Evolutionary conservation across 2,329 filamentous ascomycete species (phyloP), one percentile per base, ranked within the genome.

Genomic region (Paraconiothyrium brasiliense): DNA sequence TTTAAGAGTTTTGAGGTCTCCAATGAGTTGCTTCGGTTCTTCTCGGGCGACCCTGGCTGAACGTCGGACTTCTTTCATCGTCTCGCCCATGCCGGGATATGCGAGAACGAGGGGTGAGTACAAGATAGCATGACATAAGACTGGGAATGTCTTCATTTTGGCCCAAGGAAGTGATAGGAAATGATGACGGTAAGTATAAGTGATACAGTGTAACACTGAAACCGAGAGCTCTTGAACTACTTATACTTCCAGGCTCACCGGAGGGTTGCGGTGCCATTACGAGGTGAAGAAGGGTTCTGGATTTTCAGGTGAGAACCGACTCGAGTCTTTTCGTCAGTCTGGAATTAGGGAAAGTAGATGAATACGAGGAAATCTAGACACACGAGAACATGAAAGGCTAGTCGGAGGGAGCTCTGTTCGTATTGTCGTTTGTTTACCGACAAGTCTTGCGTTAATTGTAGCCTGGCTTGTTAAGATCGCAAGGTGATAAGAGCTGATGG

Each of bases 1-100:
- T 34, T 69, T 66, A 10, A 76, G 65, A 1, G 72, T 76, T 46
- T 71, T 72, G 7, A 78, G 68, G 47, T 78, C 76, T 16, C 76
- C 76, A 43, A 78, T 71, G 43, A 78, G 71, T 54, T 77, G 70
- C 60, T 72, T 75, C 1, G 75, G 61, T 6, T 72, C 61, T 32
- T 68, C 69, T 32, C 72, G 70, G 41, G 66, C 59, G n/a, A 61
- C 61, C 14, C 65, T 67, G 14, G 67, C 61, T 27, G 64, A 54
- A 27, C 63, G 55, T 27, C 63, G 67, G 57, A 72, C 61, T 10
- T 74, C 66, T 13, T 52, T 46, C 60, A 74, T 63, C 4, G 65
- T 64, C 11, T 69, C 68, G 13, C 63, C 66, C 72, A 76, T 76
- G 30, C 73, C 73, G n/a, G 73, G 74, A 32, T 75, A 68, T 46